A percentile compares a stretch with the other conserved stretches of the same genome.
phyloP scores from a whole-genome alignment of 2,329 filamentous ascomycete genomes.

The Penicillium sp. region DNA sequence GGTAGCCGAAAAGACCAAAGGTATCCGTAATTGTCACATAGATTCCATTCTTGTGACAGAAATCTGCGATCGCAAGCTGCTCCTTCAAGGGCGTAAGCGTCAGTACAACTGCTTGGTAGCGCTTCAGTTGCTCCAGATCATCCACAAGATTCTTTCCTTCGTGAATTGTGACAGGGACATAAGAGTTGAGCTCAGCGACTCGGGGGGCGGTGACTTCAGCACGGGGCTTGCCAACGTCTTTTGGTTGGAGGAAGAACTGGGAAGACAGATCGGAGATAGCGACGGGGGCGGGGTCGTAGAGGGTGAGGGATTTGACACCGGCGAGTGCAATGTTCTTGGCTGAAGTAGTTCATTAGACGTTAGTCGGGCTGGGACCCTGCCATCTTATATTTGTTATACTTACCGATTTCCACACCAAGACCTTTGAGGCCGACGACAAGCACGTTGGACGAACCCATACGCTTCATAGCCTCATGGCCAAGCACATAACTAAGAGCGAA shows the following conservation, averaged over 20 bases:
- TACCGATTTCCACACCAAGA: constrained; percentile 85
- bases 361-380: not conserved
- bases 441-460: constrained; percentile 94
- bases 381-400: constrained; percentile 15
- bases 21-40: constrained; percentile 86
- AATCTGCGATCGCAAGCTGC: constrained; percentile 83
- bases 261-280: constrained; percentile 87
- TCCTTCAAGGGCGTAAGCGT: constrained; percentile 78
- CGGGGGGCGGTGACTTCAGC: constrained; percentile 83
- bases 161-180: constrained; percentile 85
- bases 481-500: constrained; percentile 59
- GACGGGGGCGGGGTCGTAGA: constrained; percentile 85
- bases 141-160: constrained; percentile 63
- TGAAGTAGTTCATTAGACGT: constrained; percentile 22
- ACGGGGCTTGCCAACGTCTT: constrained; percentile 89
- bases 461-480: constrained; percentile 89
- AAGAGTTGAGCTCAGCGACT: constrained; percentile 92
- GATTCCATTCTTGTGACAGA: constrained; percentile 91
- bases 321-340: constrained; percentile 98
- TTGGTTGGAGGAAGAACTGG: constrained; percentile 89
- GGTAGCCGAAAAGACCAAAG: constrained; percentile 88
- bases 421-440: constrained; percentile 90
- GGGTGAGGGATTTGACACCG: constrained; percentile 93
- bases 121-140: constrained; percentile 78
- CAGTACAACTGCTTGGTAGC: constrained; percentile 89